Evolutionary conservation across 306 rosid genomes (phyloP), one percentile per base, ranked within the genome.

Genomic region (Vigna hirtella): DNA sequence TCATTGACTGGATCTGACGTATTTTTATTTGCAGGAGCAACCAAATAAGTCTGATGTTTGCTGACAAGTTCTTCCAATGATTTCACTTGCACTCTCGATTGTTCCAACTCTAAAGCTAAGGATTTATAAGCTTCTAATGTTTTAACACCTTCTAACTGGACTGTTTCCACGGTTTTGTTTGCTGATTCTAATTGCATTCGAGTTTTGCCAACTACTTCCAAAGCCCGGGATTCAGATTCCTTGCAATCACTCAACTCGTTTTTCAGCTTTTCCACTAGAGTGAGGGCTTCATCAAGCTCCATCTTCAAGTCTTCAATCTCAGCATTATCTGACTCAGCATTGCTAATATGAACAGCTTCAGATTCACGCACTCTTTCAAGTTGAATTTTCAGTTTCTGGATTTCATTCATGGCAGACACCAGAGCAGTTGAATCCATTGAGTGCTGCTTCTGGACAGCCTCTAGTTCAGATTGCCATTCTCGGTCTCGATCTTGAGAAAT

Each of bases 391-490:
- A 92, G 91, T 84, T 87, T 92, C 84, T 94, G 98, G 52, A 92
- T 86, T 82, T 94, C 98, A 62, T 88, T 89, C 79, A 85, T 86
- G 48, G 97, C 90, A 80, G 98, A 92, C 76, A 83, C 81, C 66
- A 92, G 64, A 55, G 97, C 91, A 50, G 96, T 24, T 50, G 95
- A 88, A 74, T 94, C 98, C 91, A 90, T 90, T n/a, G 97, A 74
- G 45, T 93, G 96, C 84, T 94, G 98, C 81, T 88, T 86, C 83
- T 87, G 94, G 67, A 90, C 87, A 48, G 97, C 98, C 85, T 90
- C 93, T 14, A 94, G 93, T 70, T 94, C 98, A 18, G 97, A 94
- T 56, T 94, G 89, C 98, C 98, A 94, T 6, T 88, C 98, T 81
- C 88, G 77, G 80, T 94, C 98, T 0, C 97, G 89, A 64, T 90